A percentile compares a stretch with the other conserved stretches of the same genome.
Conservation (phyloP, 2,329 filamentous ascomycete genomes). For the Lachnellula occidentalis region DNA sequence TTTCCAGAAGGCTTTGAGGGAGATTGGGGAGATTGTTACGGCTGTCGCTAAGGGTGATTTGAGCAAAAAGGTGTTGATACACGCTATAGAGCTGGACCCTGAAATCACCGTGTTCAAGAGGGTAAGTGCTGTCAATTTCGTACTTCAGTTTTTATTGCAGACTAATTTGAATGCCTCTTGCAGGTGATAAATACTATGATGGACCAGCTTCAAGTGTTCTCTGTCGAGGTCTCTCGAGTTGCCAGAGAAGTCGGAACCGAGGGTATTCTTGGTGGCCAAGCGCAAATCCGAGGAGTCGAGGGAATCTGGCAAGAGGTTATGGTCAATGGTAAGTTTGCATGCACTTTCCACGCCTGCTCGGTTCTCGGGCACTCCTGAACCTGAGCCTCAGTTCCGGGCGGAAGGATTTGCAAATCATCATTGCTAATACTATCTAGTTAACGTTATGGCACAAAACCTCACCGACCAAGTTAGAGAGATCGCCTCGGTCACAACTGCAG, state of each 20-base stretch:
- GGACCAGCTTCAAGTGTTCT: constrained; percentile 94
- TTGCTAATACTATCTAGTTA: constrained; percentile 46
- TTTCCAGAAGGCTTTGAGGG: constrained; percentile 93
- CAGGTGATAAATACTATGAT: constrained; percentile 90
- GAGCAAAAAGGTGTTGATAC: constrained; percentile 94
- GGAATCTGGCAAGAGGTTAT: constrained; percentile 98
- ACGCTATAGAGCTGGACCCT: constrained; percentile 93
- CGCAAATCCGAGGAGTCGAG: constrained; percentile 87
- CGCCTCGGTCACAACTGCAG: constrained; percentile 76
- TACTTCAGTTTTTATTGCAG: not conserved
- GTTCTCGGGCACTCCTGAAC: not conserved
- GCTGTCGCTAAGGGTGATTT: constrained; percentile 92
- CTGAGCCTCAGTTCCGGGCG: not conserved
- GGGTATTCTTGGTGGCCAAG: constrained; percentile 88
- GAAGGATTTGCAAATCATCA: too few relatives aligned
- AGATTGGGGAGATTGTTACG: constrained; percentile 96
- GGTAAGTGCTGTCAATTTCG: constrained; percentile 41
- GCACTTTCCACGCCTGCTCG: not conserved
- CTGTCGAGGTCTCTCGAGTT: constrained; percentile 90
- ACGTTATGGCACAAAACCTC: constrained; percentile 78
- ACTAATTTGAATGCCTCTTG: constrained; percentile 2
- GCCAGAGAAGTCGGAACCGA: constrained; percentile 95
- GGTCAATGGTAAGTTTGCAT: constrained; percentile 57
- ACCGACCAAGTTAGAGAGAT: constrained; percentile 84
- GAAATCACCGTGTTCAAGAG: constrained; percentile 98